Conservation (phyloP, 805 yeast species). For the Candida boidinii region DNA sequence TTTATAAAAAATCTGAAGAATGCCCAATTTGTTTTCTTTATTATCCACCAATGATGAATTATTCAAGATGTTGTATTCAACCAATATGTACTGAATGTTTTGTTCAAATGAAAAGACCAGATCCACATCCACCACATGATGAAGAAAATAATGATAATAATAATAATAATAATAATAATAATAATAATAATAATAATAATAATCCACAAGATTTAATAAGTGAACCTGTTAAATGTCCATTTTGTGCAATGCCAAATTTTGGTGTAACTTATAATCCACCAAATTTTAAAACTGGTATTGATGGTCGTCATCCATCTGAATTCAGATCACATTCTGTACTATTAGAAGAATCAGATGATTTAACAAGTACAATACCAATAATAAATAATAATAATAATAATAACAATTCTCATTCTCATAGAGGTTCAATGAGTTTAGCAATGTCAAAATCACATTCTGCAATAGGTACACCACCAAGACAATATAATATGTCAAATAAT, state of each 20-base stretch:
- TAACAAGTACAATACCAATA: not conserved
- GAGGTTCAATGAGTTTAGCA: conserved; percentile 15
- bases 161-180: conserved; percentile 11
- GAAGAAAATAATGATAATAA: conserved; percentile 22
- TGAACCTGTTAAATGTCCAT: conserved; percentile 89
- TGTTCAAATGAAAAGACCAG: conserved; percentile 86
- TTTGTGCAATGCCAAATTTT: conserved; percentile 81
- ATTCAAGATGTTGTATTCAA: conserved; percentile 83
- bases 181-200: conserved; percentile 14
- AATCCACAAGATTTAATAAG: conserved; percentile 64
- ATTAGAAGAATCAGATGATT: conserved; percentile 16
- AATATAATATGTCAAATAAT: too few species aligned
- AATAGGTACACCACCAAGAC: conserved; percentile 18
- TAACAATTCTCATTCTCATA: conserved; percentile 3
- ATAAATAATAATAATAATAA: not conserved
- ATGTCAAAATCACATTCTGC: conserved; percentile 20
- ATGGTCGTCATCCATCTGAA: conserved; percentile 42
- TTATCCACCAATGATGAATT: conserved; percentile 71
- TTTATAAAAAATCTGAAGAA: conserved; percentile 66
- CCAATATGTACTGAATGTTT: conserved; percentile 95
- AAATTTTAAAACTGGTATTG: conserved; percentile 45
- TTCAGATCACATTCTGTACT: conserved; percentile 17
- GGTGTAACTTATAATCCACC: conserved; percentile 79
- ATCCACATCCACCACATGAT: conserved; percentile 91
- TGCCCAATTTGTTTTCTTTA: conserved; percentile 93